A percentile compares a stretch with the other conserved stretches of the same genome.
These are phyloP conservation scores for Otatea glauca DNA, from an alignment of 176 grass and related monocot species.

Conservation along the genomic window DNA sequence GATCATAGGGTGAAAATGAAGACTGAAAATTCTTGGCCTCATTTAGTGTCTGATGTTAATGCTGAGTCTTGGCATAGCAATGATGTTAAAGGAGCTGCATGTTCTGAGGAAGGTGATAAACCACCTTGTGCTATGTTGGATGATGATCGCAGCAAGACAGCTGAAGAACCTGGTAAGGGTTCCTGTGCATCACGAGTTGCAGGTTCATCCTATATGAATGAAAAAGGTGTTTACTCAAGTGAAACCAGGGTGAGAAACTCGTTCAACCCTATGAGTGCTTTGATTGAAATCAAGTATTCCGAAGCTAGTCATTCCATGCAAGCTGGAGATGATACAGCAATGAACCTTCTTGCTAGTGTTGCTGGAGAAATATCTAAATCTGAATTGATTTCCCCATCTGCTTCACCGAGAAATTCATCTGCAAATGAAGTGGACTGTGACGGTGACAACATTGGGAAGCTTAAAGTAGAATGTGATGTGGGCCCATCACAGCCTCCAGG, in stretches of 20 bases:
- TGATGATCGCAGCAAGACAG: constrained; percentile 54
- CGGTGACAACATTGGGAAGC: constrained; percentile 46
- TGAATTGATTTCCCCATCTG: constrained; percentile 59
- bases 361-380: constrained; percentile 93
- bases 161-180: constrained; percentile 54
- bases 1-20: constrained; percentile 65
- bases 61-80: constrained; percentile 58
- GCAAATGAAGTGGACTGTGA: constrained; percentile 46
- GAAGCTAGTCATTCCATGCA: constrained; percentile 61
- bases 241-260: constrained; percentile 54
- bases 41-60: constrained; percentile 60
- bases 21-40: constrained; percentile 44
- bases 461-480: constrained; percentile 48
- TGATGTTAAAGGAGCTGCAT: constrained; percentile 61
- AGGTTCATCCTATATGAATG: constrained; percentile 55
- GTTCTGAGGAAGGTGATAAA: constrained; percentile 66
- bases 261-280: constrained; percentile 88
- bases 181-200: constrained; percentile 46
- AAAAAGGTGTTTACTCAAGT: constrained; percentile 49
- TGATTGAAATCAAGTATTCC: constrained; percentile 89
- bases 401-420: constrained; percentile 54
- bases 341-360: constrained; percentile 96
- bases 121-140: constrained; percentile 55
- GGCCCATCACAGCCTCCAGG: constrained; percentile 40
- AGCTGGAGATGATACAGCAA: constrained; percentile 77